Evolutionary conservation across 495 filamentous ascomycete genomes (phyloP).

Genomic region (Echria macrotheca): DNA sequence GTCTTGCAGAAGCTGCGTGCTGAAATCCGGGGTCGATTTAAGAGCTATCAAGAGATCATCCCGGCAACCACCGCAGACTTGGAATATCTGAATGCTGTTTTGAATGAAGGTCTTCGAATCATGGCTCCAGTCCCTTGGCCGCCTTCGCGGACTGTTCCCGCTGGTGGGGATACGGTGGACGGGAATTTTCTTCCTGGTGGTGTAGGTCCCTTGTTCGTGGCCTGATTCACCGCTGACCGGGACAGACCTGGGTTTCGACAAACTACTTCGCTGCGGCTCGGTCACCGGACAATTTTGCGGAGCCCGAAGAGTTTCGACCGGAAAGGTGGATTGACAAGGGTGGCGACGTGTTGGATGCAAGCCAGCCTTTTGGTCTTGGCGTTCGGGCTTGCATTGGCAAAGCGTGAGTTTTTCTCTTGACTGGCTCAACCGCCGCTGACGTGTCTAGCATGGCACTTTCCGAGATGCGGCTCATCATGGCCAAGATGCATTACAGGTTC

Average conservation of each 20-base stretch:
- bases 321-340: constrained; percentile 29
- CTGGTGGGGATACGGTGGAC: constrained; percentile 23
- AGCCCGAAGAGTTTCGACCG: constrained; percentile 28
- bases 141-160: constrained; percentile 24
- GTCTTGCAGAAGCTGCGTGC: constrained; percentile 25
- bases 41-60: constrained; percentile 29
- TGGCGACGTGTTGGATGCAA: background rate
- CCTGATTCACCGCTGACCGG: background rate
- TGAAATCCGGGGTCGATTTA: constrained; percentile 40
- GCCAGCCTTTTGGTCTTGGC: constrained; percentile 9
- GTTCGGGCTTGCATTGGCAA: constrained; percentile 10
- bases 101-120: constrained; percentile 41
- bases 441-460: constrained; percentile 1
- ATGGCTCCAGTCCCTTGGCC: constrained; percentile 24
- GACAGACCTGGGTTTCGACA: constrained; percentile 31
- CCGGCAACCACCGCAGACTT: constrained; percentile 21
- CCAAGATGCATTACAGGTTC: constrained; percentile 9
- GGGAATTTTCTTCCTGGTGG: constrained; percentile 26
- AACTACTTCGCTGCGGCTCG: constrained; percentile 27
- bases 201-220: constrained; percentile 27
- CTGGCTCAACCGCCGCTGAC: background rate
- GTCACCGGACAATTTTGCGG: constrained; percentile 26
- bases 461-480: constrained; percentile 7
- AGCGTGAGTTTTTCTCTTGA: background rate
- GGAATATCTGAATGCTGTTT: constrained; percentile 35